Evolutionary conservation across 352 stramenopile genomes (phyloP), one percentile per base, ranked within the genome.

Genomic region (Globisporangium acanthophoron): DNA sequence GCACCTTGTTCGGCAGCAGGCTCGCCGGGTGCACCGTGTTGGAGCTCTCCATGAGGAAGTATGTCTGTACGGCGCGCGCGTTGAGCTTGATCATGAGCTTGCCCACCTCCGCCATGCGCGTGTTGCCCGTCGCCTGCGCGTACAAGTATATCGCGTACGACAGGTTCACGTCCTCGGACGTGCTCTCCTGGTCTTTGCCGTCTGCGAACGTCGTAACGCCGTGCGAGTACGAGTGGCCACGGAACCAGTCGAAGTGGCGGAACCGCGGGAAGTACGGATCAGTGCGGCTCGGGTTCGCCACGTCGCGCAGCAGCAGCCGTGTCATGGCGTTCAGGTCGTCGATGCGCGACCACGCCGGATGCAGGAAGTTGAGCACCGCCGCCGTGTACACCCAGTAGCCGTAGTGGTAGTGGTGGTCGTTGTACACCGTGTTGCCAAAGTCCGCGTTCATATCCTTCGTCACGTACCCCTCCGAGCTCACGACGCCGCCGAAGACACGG

Each of bases 351-450:
- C 79, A 88, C 8, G 71, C 86, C 57, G 75, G 81, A 54, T 91
- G 77, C 47, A 91, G 60, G 56, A 80, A 79, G 62, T 91, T 91
- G 63, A 88, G 61, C 24, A 89, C 69, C 1, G 79, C 80, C 29
- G 71, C 69, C 37, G 73, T 73, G 66, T 81, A 75, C 51, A 90
- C 61, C 80, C 80, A 90, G 69, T 90, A 90, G 58, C 80, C 80
- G 54, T 85, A 90, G 56, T 88, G 77, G 52, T 80, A 90, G 63
- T 90, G 80, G 59, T 90, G 80, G 62, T 90, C 80, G 33, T 90
- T 90, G 74, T 88, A 88, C 24, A 88, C 66, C 8, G 76, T 78
- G 67, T 87, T 90, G 58, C 81, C 81, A 55, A 87, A 91, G 62
- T 89, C 78, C 31, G 74, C 76, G 51, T 80, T 83, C 54, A 77